Percentiles rank a stretch among this genome's conserved stretches.
These are phyloP conservation scores for Peribolospora kevripleyi DNA, from an alignment of 768 basidiomycete species.

Conservation along the genomic window DNA sequence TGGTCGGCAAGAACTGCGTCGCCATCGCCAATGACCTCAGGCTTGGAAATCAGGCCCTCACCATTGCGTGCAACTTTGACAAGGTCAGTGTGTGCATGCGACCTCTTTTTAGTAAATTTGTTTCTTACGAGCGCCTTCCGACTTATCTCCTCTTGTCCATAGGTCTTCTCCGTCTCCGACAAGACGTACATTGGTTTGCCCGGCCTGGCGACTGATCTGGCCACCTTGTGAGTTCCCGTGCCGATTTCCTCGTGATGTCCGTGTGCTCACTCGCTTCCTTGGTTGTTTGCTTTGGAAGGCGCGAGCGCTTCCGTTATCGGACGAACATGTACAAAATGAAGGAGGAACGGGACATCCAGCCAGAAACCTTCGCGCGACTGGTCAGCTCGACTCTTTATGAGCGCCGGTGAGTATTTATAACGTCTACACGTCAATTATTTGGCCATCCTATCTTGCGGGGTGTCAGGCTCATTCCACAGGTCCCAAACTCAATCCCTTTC, in stretches of 20 bases:
- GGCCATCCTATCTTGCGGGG: no score
- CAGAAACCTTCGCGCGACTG: slow-evolving; percentile 84
- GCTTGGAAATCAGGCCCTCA: slow-evolving; percentile 62
- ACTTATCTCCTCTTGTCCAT: neutral
- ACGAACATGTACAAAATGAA: slow-evolving; percentile 99
- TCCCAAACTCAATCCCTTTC: neutral
- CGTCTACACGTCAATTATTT: neutral
- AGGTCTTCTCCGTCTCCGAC: slow-evolving; percentile 90
- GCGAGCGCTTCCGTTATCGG: slow-evolving; percentile 71
- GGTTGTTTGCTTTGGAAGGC: slow-evolving; percentile 25
- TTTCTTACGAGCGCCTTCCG: neutral
- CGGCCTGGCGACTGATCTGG: slow-evolving; percentile 79
- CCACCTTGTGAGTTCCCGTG: slow-evolving; percentile 40
- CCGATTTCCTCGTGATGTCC: neutral
- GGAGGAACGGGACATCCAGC: slow-evolving; percentile 88
- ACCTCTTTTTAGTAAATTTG: neutral
- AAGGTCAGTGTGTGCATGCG: slow-evolving; percentile 33
- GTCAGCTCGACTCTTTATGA: slow-evolving; percentile 90
- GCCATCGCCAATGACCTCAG: slow-evolving; percentile 91
- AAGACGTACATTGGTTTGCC: slow-evolving; percentile 74
- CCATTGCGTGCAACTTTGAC: slow-evolving; percentile 76
- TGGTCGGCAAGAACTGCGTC: slow-evolving; percentile 96
- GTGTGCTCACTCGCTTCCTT: neutral
- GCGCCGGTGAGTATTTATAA: slow-evolving; percentile 28
- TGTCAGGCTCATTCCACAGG: no score